Base-by-base conservation (phyloP, 2,329 filamentous ascomycete species). In the Trichoderma pleuroti region DNA sequence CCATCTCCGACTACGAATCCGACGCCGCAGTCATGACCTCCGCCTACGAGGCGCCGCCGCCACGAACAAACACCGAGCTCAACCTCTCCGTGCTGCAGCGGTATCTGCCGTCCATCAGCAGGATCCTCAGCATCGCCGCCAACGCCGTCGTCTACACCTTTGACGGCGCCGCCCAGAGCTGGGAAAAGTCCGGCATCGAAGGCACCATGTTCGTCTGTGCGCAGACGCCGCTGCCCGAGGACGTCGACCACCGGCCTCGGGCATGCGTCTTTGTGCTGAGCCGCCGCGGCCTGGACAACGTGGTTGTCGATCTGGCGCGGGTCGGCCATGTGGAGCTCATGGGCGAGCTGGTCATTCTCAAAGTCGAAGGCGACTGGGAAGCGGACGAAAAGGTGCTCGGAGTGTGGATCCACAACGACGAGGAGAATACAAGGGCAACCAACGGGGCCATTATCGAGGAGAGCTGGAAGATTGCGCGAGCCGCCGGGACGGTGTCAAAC, bases 131-230 rank as follows among this genome's bases (percentile, higher is more conserved):
- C 73, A 91, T 96, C 74, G 93, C 93, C 7, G 91, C 92, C 36
- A 97, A 95, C 76, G 92, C 92, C 30, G 93, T 96, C 42, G 87
- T 98, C 74, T 98, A 98, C 84, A 88, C 87, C 61, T 96, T 97
- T 82, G 88, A 86, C 72, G 85, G 88, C 60, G 81, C 85, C 5
- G 86, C 88, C 3, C 84, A 87, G 66, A 82, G 85, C 72, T 98
- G 96, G 96, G 92, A 96, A 78, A 97, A 97, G 84, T 88, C 88
- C 59, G 92, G 91, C 70, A 87, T 94, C 12, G 94, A 97, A 81
- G 96, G 96, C 49, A 92, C 93, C 14, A 84, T 98, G 74, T 99
- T 98, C 80, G 88, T 98, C 67, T 97, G 93, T 84, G 87, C 92
- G 73, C 86, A 88, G 77, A 80, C 81, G 74, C 85, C 81, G 73